These are phyloP conservation scores for Mortierella sp. DNA, from an alignment of 371 early-diverging fungal species.

Conservation along the genomic window DNA sequence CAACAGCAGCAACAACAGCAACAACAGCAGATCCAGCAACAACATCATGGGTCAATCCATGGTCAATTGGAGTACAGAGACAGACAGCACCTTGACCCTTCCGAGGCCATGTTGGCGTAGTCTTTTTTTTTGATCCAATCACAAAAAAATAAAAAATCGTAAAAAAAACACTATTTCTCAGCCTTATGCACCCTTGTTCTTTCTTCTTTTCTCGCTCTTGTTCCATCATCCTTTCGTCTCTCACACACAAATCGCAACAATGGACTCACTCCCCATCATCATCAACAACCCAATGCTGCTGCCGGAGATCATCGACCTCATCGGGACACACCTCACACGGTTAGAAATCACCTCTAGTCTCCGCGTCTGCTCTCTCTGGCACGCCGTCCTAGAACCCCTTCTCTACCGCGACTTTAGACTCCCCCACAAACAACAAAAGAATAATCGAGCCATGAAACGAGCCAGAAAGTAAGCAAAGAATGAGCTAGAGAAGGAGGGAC, in stretches of 20 bases:
- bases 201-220: neutral
- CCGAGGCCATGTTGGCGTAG: neutral
- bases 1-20: conserved; percentile 24
- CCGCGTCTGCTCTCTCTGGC: neutral
- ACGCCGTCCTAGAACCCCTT: neutral
- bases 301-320: neutral
- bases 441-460: neutral
- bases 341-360: neutral
- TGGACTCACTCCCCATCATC: neutral
- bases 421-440: neutral
- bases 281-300: neutral
- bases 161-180: neutral
- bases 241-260: neutral
- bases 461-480: neutral
- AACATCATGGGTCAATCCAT: neutral
- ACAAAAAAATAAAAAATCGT: neutral
- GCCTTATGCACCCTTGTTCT: neutral
- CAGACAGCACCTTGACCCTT: neutral
- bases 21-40: neutral
- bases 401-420: neutral
- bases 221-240: neutral
- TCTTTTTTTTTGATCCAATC: neutral
- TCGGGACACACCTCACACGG: neutral
- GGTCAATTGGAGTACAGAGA: neutral
- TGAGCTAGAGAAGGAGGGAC: no score